Base-by-base conservation (phyloP, 2,329 filamentous ascomycete genomes). In the Teratosphaeria epicoccoides region DNA sequence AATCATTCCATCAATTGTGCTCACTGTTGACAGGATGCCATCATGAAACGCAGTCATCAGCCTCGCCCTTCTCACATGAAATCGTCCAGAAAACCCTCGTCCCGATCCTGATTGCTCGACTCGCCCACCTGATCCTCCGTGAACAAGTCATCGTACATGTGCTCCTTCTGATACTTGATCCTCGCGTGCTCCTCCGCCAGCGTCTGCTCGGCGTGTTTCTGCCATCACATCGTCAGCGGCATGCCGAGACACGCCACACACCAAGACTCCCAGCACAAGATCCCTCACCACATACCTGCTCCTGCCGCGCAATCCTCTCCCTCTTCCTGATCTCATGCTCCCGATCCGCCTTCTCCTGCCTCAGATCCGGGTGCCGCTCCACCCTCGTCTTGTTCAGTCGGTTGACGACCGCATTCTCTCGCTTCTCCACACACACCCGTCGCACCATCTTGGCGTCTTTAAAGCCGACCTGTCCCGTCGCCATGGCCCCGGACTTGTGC, bases 381-480 rank as follows among this genome's bases (percentile, higher is more conserved):
- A 87, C 81, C 61, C 85, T 88, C 29, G 93, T 98, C 78, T 97
- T 98, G 75, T 96, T 97, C 58, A 98, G 80, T n/a, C 93, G 83
- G 73, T 98, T 98, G 73, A 98, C 82, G 63, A 96, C 88, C 47
- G 83, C 74, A 69, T 98, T 98, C 67, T 94, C 87, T 49, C 91
- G 81, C 65, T 84, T 78, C 10, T 82, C 69, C 14, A 98, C 86
- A 52, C 94, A 81, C 52, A 95, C 75, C 60, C 84, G 84, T 72
- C 86, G 90, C 57, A 96, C 89, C 71, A 84, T 84, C 63, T 88
- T 88, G 40, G 78, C 79, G 70, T 96, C 88, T 66, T 95, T 90
- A 75, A 97, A 98, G 57, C 87, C 85, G 49, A 98, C 93, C 68
- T 98, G 93, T 22, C 93, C 93, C 2, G 85, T 84, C 17, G 88